Evolutionary conservation across 495 filamentous ascomycete genomes (phyloP), one percentile per base, ranked within the genome.

Genomic region (Penicillium taxi): DNA sequence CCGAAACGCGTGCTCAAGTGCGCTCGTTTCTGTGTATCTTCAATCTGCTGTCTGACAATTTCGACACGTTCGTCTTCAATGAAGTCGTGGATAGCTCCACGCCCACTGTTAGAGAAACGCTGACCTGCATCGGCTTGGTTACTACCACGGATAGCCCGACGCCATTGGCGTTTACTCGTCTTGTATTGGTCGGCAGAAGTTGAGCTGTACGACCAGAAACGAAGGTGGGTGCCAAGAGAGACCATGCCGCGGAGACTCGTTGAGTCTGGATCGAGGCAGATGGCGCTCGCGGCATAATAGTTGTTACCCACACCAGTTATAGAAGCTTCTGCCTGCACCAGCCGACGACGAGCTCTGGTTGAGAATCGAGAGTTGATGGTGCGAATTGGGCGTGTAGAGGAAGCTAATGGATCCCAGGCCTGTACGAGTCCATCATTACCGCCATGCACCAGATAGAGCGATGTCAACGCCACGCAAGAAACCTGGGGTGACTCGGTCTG

Each of bases 371-470:
- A 89, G 42, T 94, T 91, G 35, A 98, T 72, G 3, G 88, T 96
- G 14, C 88, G 79, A 42, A 96, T 75, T 0, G 90, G 87, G 16
- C 78, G 74, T 7, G 74, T 64, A 5, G 73, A 82, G 0, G 91
- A 96, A 2, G 82, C 86, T 16, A 98, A 63, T 14, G 85, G 87
- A 67, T 98, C 91, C 93, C 93, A 98, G 5, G 86, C 84, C 53
- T 96, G 91, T 6, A 96, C 89, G 6, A 96, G 75, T 7, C 91
- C 90, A 56, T 98, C 91, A 45, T 84, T 94, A 27, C 91, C 91
- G 18, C 91, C 91, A 56, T 94, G 86, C 1, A 96, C 81, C 17
- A 98, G 59, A 50, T 90, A 87, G 6, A 96, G 69, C 8, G 88
- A 86, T 2, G 88, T 85, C 14, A 95, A 55, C 5, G 81, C 91